Evolutionary conservation across 192 early-diverging fungal genomes (phyloP), one percentile per base, ranked within the genome.

Genomic region (Entomortierella beljakovae): DNA sequence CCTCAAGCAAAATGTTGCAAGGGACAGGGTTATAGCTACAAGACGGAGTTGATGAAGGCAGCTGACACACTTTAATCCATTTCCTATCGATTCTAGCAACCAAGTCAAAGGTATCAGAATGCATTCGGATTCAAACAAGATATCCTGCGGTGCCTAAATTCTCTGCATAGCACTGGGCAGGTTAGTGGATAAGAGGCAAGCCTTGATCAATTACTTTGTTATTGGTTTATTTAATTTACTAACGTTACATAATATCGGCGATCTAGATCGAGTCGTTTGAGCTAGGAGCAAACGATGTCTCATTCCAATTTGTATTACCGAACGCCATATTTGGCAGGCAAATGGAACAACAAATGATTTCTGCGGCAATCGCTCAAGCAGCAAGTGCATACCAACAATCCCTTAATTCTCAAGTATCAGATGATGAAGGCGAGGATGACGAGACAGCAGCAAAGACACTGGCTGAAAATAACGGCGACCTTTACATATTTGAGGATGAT

Each of bases 51-150:
- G 20, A 22, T 42, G 56, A 26, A 57, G 18, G 1, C 10, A 20
- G 56, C 56, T n/a, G n/a, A n/a, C n/a, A n/a, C n/a, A 38, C 37
- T 38, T 8, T 38, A 13, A 38, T 38, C 37, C 13, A 38, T 22
- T 59, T 1, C 22, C n/a, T 6, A 4, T 3, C 6, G 8, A 34
- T 31, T 10, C 6, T 60, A 79, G 75, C 75, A 79, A 79, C 75
- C 75, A 10, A 79, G 61, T n/a, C 75, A 70, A 49, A 50, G 75
- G 51, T 79, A 79, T 55, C 75, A 79, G 22, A 79, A 65, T 20
- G 75, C 75, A 18, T 79, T 79, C 23, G 75, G 75, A 20, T 63
- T 79, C 57, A 79, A 79, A 29, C 75, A 79, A 28, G 75, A 79
- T 48, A 79, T 79, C 13, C 32, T 79, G n/a, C 43, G 25, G 25